Evolutionary conservation across 2,329 filamentous ascomycete genomes (phyloP).

Genomic region (Microsporum audouinii): DNA sequence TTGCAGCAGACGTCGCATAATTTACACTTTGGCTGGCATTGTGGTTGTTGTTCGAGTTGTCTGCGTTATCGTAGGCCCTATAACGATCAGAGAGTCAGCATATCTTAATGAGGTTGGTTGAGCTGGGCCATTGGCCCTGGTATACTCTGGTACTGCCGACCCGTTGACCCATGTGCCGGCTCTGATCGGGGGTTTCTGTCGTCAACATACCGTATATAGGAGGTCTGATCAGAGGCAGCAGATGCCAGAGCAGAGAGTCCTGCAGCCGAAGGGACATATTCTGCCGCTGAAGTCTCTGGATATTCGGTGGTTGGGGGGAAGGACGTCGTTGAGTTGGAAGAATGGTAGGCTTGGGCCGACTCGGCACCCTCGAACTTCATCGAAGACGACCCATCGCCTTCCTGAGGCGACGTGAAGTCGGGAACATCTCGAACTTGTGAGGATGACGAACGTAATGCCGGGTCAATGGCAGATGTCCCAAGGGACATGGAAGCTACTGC

Average conservation of each 20-base stretch:
- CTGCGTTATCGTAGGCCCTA: slow-evolving; percentile 11
- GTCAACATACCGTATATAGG: slow-evolving; percentile 40
- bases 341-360: slow-evolving; percentile 38
- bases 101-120: background rate
- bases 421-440: slow-evolving; percentile 29
- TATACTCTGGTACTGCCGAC: background rate
- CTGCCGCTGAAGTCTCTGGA: slow-evolving; percentile 18
- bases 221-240: slow-evolving; percentile 42
- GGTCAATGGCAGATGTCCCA: slow-evolving; percentile 48
- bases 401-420: slow-evolving; percentile 33
- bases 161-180: background rate
- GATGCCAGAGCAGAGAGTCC: slow-evolving; percentile 50
- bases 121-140: background rate
- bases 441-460: slow-evolving; percentile 37
- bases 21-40: slow-evolving; percentile 45
- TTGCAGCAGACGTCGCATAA: slow-evolving; percentile 53
- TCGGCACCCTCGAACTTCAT: slow-evolving; percentile 33
- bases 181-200: background rate
- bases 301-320: slow-evolving; percentile 29
- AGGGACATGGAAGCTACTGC: slow-evolving; percentile 49
- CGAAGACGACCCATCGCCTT: slow-evolving; percentile 37
- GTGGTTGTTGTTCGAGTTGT: slow-evolving; percentile 20
- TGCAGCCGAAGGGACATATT: slow-evolving; percentile 36
- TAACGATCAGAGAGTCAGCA: background rate
- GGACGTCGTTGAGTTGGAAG: slow-evolving; percentile 34